Conservation (phyloP, 192 early-diverging fungal genomes). For the Backusella luteola region DNA sequence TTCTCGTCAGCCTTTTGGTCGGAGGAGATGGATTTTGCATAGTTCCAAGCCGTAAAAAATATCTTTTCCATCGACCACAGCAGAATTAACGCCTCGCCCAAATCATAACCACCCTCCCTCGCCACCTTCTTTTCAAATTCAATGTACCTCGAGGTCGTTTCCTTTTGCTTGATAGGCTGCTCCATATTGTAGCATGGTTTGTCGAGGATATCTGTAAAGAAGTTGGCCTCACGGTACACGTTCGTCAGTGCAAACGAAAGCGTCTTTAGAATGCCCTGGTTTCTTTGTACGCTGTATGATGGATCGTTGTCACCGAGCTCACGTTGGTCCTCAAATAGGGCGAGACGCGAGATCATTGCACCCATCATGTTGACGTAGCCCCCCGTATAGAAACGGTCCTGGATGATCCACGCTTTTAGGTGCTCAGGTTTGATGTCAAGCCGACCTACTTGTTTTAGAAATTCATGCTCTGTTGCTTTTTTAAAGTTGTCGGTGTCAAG, state of each 20-base stretch:
- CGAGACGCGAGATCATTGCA: constrained; percentile 11
- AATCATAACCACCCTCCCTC: constrained; percentile 3
- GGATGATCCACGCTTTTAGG: constrained; percentile 16
- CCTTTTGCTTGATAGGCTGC: neutral
- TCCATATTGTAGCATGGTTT: neutral
- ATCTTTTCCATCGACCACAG: constrained; percentile 30
- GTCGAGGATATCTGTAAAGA: constrained; percentile 19
- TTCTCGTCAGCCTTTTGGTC: neutral
- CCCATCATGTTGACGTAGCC: constrained; percentile 25
- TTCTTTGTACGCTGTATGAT: neutral
- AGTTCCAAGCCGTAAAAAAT: constrained; percentile 25
- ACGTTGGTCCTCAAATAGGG: neutral
- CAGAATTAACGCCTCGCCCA: constrained; percentile 16
- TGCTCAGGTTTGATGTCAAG: constrained; percentile 11
- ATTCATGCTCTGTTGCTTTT: constrained; percentile 21
- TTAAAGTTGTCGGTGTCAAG: constrained; percentile 17
- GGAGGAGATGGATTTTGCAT: constrained; percentile 12
- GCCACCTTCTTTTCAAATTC: constrained; percentile 27
- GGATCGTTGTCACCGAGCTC: constrained; percentile 6
- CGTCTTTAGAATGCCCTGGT: neutral
- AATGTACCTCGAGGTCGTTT: constrained; percentile 10
- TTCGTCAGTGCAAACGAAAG: constrained; percentile 21
- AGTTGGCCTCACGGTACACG: constrained; percentile 18
- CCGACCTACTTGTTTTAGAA: constrained; percentile 18
- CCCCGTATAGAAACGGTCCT: constrained; percentile 23